phyloP scores from a whole-genome alignment of 2,329 filamentous ascomycete species.

The Stagonosporopsis tanaceti region DNA sequence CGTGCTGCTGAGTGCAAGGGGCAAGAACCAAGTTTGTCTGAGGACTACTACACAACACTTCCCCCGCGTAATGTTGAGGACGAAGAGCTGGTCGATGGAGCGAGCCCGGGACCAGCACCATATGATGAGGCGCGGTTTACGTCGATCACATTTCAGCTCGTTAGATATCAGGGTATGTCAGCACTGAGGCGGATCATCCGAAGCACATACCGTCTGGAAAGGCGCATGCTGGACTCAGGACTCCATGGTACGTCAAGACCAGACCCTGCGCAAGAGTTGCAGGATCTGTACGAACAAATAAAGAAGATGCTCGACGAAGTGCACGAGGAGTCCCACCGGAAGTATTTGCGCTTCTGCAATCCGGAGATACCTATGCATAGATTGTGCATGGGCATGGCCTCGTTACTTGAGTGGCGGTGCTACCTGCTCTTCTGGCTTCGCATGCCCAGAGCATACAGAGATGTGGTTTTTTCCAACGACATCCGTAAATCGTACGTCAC shows the following conservation, averaged over 20 bases:
- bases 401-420: constrained; percentile 48
- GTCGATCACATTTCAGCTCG: constrained; percentile 47
- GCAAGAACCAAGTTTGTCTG: constrained; percentile 48
- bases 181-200: constrained; percentile 47
- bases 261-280: constrained; percentile 45
- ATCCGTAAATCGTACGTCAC: constrained; percentile 44
- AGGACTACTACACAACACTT: constrained; percentile 50
- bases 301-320: constrained; percentile 48
- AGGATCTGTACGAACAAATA: constrained; percentile 46
- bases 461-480: constrained; percentile 46
- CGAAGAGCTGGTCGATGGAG: constrained; percentile 49
- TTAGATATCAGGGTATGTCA: constrained; percentile 46
- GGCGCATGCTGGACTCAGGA: constrained; percentile 46
- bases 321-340: constrained; percentile 43
- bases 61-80: constrained; percentile 51
- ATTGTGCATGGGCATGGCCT: constrained; percentile 41
- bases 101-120: constrained; percentile 37
- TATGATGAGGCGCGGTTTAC: constrained; percentile 47
- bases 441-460: constrained; percentile 48
- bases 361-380: constrained; percentile 44
- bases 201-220: constrained; percentile 48
- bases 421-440: constrained; percentile 51
- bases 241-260: constrained; percentile 44
- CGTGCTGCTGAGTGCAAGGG: constrained; percentile 51
- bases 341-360: constrained; percentile 43